Evolutionary conservation across 805 yeast species (phyloP), one percentile per base, ranked within the genome.

Genomic region (Metschnikowia peoriensis): DNA sequence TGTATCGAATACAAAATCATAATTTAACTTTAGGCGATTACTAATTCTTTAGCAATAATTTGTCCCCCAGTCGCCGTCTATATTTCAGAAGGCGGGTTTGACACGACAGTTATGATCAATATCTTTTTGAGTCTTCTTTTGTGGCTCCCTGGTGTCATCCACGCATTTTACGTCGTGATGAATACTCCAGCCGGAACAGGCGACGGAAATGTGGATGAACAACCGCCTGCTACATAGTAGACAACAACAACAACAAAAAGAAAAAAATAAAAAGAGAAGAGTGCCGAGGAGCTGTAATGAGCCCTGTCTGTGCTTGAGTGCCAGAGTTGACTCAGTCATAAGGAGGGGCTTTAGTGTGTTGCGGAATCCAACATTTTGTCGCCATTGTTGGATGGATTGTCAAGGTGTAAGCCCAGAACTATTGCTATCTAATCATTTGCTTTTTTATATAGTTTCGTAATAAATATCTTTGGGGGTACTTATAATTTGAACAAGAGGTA

Each of bases 61-160:
- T 29, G 17, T 16, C 53, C 53, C 17, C 53, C 53, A n/a, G 16
- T 50, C 27, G 49, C 53, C 15, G 50, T 46, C 28, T 50, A 46
- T 16, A 46, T 50, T 11, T 49, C 53, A 10, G 34, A 50, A 38
- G 53, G 50, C 6, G 28, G 46, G 11, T 16, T 50, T 16, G 32
- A 41, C 39, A 37, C 27, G 27, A 41, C 46, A 14, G 47, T 45
- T 14, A 15, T 50, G 38, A 41, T 50, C 28, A 45, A 41, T 27
- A 45, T 50, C 39, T 46, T 50, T 37, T 50, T 46, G 47, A 50
- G 50, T 15, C 49, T 50, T 38, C 47, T 50, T 27, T 46, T 50
- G 37, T 50, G 53, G 53, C 28, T 50, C 32, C 53, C 53, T n/a
- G 53, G 53, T 22, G 50, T 46, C 17, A 17, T 50, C 37, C 50